phyloP scores from a whole-genome alignment of 2,329 filamentous ascomycete species.

The Stagonosporopsis rhizophila region DNA sequence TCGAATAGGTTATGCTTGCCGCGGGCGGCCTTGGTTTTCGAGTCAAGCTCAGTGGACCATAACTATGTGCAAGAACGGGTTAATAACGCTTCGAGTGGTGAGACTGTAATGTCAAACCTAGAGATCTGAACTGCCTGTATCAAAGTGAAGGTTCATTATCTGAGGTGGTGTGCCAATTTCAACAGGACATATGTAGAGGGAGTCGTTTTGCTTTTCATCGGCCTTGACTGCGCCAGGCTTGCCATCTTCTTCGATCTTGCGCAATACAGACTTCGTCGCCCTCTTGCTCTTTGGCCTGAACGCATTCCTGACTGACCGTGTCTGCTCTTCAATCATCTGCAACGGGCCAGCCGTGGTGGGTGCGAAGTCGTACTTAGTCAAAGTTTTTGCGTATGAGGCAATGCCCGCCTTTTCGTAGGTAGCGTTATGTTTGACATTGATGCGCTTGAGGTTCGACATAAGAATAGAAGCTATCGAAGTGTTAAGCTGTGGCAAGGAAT shows the following conservation, averaged over 20 bases:
- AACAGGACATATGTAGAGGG: constrained; percentile 59
- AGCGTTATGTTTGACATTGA: constrained; percentile 34
- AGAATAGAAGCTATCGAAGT: neutral
- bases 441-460: constrained; percentile 31
- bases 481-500: neutral
- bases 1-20: constrained; percentile 64
- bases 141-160: constrained; percentile 68
- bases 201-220: constrained; percentile 33
- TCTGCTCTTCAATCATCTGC: constrained; percentile 57
- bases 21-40: constrained; percentile 50
- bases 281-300: constrained; percentile 57
- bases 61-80: constrained; percentile 18
- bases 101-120: constrained; percentile 46
- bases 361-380: constrained; percentile 68
- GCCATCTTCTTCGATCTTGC: constrained; percentile 50
- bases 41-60: constrained; percentile 35
- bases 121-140: constrained; percentile 73
- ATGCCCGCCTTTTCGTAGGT: constrained; percentile 52
- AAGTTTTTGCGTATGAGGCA: constrained; percentile 68
- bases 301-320: constrained; percentile 25
- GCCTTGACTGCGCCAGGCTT: constrained; percentile 58
- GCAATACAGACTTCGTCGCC: constrained; percentile 51
- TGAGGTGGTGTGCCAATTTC: constrained; percentile 65
- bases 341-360: constrained; percentile 70
- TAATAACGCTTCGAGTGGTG: neutral